Percentiles rank a stretch among this genome's conserved stretches.
Evolutionary conservation across 1,139 yeast genomes (phyloP).

Genomic region (Blastobotrys malaysiensis): DNA sequence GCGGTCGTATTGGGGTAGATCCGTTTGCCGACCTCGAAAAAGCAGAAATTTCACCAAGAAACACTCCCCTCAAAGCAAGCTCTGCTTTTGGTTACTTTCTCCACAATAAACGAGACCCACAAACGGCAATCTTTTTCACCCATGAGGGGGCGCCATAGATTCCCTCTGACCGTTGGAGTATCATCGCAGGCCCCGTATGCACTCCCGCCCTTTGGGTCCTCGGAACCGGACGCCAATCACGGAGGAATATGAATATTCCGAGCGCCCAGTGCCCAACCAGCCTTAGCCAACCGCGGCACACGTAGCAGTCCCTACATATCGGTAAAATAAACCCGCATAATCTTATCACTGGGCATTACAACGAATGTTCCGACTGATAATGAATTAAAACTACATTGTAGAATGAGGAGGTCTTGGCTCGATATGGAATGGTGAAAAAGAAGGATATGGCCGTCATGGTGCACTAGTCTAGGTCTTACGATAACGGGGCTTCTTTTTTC

Average conservation of each 20-base stretch:
- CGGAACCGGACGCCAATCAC: not conserved
- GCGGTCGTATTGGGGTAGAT: too few relatives aligned
- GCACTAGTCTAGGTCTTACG: not conserved
- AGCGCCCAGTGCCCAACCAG: not conserved
- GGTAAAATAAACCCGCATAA: not conserved
- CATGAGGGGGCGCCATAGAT: not conserved
- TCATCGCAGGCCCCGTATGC: not conserved
- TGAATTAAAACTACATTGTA: too few relatives aligned
- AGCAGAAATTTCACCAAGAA: not conserved
- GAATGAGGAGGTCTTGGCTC: too few relatives aligned
- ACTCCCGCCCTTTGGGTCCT: not conserved
- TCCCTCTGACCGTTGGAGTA: not conserved
- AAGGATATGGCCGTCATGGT: not conserved
- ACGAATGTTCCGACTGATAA: not conserved
- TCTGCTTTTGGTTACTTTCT: not conserved
- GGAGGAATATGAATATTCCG: not conserved
- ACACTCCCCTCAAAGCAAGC: not conserved
- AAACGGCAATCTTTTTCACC: not conserved
- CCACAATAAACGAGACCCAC: not conserved
- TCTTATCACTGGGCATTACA: not conserved
- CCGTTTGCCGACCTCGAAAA: too few relatives aligned
- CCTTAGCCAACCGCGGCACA: not conserved
- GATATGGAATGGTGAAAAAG: too few relatives aligned
- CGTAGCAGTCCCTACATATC: not conserved
- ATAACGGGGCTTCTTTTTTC: not conserved